Evolutionary conservation across 1,284 basidiomycete genomes (phyloP), one percentile per base, ranked within the genome.

Genomic region (Vanrija humicola): DNA sequence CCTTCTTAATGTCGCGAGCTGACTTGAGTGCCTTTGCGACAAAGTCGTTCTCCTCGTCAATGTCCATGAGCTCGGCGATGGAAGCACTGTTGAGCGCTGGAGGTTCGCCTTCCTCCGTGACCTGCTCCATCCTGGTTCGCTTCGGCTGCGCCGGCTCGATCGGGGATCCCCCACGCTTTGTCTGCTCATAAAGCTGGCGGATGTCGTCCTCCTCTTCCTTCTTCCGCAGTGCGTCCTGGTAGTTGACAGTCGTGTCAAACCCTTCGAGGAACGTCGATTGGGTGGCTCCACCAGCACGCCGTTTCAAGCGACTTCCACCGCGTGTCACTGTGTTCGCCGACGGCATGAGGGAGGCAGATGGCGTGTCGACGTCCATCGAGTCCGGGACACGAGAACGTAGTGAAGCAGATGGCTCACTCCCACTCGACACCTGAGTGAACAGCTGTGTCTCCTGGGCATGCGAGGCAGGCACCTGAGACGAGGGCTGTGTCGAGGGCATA

Each of bases 101-200:
- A 5, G n/a, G 7, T 46, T 40, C 29, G 18, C 43, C 15, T n/a
- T 47, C 49, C 23, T 38, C 45, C 3, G 34, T 40, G 29, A 19
- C 38, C 25, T 9, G 25, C 39, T 6, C 38, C 34, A 49, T 54
- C 12, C 42, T 29, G 1, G 43, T 43, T n/a, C 59, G 47, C 52
- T 63, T 58, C 18, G 38, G 10, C 19, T 53, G 42, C 15, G 50
- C 47, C 8, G 38, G 62, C 48, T 47, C 57, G n/a, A 48, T 57
- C 53, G 43, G 56, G 43, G 43, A 44, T 29, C 39, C 51, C 23
- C 44, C 63, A 52, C 23, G 64, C 55, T 53, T 64, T 10, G 66
- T 65, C 54, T 69, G 58, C 55, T 73, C 70, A 46, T 74, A 74
- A 38, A 74, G 52, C 52, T 68, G 59, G 9, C 64, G 56, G 12